These are phyloP conservation scores for Acacia confusa DNA, from an alignment of 306 rosid genomes.

Conservation along the genomic window DNA sequence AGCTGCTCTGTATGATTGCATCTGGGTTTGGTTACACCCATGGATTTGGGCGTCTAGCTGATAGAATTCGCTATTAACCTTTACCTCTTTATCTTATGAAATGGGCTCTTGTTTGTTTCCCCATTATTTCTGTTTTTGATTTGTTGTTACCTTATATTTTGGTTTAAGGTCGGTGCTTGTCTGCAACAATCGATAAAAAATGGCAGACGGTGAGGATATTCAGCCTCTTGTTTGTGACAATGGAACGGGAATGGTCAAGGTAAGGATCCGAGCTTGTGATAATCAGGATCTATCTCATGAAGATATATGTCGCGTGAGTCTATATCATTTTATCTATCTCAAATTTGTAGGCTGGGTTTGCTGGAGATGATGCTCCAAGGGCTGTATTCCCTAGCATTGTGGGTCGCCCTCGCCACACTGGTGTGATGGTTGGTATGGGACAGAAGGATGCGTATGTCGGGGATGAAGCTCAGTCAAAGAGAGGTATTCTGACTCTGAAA, in stretches of 20 bases:
- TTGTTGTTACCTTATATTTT: neutral
- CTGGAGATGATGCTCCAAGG: constrained; percentile 98
- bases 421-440: constrained; percentile 99
- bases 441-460: constrained; percentile 98
- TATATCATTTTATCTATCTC: constrained; percentile 5
- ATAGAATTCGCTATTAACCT: neutral
- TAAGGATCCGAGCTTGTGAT: constrained; percentile 35
- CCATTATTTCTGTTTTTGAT: neutral
- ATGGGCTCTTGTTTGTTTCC: neutral
- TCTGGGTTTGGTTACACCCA: neutral
- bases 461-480: constrained; percentile 94
- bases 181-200: constrained; percentile 45
- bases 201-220: constrained; percentile 90
- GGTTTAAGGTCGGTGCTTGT: constrained; percentile 20
- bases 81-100: neutral
- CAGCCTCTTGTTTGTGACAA: constrained; percentile 98
- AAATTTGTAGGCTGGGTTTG: constrained; percentile 83
- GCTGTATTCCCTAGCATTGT: constrained; percentile 98
- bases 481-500: constrained; percentile 89
- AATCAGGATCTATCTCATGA: constrained; percentile 12
- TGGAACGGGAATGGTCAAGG: constrained; percentile 99
- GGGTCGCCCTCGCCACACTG: constrained; percentile 95
- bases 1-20: neutral
- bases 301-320: neutral
- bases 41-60: neutral